Evolutionary conservation across 2,329 filamentous ascomycete genomes (phyloP).

Genomic region (Aspergillus unguis): DNA sequence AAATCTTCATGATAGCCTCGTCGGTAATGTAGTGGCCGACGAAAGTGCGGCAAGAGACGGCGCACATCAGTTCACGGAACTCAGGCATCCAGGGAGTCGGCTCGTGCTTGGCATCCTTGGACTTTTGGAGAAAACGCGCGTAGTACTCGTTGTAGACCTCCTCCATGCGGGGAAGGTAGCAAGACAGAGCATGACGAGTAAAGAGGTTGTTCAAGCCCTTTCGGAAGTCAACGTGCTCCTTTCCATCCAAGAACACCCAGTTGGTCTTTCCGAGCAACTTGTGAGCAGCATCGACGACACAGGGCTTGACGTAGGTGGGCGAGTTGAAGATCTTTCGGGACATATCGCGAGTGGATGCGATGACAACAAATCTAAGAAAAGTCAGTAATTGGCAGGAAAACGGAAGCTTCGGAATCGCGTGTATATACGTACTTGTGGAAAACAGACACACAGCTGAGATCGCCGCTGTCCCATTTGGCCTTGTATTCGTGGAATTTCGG

Average conservation of each 20-base stretch:
- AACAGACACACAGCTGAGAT: slow-evolving; percentile 93
- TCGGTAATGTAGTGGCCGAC: slow-evolving; percentile 93
- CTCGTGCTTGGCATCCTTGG: slow-evolving; percentile 67
- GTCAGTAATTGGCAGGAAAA: background rate
- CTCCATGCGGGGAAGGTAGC: slow-evolving; percentile 88
- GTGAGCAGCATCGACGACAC: slow-evolving; percentile 88
- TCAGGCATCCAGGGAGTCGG: slow-evolving; percentile 83
- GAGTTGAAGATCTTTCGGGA: slow-evolving; percentile 97
- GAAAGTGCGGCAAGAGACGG: slow-evolving; percentile 93
- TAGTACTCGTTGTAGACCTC: slow-evolving; percentile 89
- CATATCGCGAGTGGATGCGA: slow-evolving; percentile 91
- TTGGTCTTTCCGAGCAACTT: slow-evolving; percentile 90
- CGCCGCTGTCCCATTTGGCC: slow-evolving; percentile 86
- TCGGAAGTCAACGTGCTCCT: slow-evolving; percentile 91
- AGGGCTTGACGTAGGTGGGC: slow-evolving; percentile 86
- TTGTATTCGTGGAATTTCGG: slow-evolving; percentile 90
- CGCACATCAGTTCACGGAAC: slow-evolving; percentile 93
- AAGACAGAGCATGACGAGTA: slow-evolving; percentile 81
- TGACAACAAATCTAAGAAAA: slow-evolving; percentile 74
- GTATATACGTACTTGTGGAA: slow-evolving; percentile 81
- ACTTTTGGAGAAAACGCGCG: slow-evolving; percentile 70
- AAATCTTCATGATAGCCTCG: slow-evolving; percentile 86
- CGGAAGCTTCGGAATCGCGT: background rate
- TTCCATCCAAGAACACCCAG: slow-evolving; percentile 97
- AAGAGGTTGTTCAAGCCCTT: slow-evolving; percentile 95